phyloP scores from a whole-genome alignment of 1,284 basidiomycete genomes.

The Austroboletus novae-zelandiae region DNA sequence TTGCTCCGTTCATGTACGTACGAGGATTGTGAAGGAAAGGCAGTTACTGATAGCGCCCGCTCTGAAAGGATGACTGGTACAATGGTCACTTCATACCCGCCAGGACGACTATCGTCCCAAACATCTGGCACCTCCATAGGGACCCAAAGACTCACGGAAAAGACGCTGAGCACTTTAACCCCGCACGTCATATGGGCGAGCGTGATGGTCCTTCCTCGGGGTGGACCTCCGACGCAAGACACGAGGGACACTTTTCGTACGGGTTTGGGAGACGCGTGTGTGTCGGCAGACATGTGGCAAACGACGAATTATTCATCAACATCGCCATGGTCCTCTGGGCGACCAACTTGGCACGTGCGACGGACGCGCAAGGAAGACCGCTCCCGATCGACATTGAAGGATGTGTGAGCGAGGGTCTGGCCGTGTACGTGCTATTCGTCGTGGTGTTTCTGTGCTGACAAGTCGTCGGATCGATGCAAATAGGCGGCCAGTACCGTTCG shows the following conservation, averaged over 20 bases:
- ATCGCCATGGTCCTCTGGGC: constrained; percentile 8
- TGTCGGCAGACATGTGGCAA: constrained; percentile 9
- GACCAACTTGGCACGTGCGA: constrained; percentile 1
- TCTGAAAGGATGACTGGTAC: constrained; percentile 11
- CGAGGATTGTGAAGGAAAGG: background rate
- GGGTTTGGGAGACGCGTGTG: constrained; percentile 10
- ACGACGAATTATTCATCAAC: constrained; percentile 23
- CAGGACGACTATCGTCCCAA: constrained; percentile 13
- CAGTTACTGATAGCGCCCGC: background rate
- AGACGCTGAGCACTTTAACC: constrained; percentile 10
- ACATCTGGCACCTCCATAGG: constrained; percentile 16
- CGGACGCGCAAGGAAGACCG: background rate
- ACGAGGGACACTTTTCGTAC: constrained; percentile 4
- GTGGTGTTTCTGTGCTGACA: no score
- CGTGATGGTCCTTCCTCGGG: background rate
- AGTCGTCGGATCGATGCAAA: background rate
- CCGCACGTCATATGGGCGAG: constrained; percentile 4
- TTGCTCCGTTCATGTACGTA: constrained; percentile 3
- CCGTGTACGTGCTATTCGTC: background rate
- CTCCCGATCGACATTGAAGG: constrained; percentile 9
- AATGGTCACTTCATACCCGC: constrained; percentile 18
- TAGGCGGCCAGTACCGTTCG: constrained; percentile 6
- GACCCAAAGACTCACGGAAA: constrained; percentile 10
- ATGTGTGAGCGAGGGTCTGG: constrained; percentile 7
- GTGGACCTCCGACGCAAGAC: background rate